Evolutionary conservation across 2,329 filamentous ascomycete species (phyloP), one percentile per base, ranked within the genome.

Genomic region (Xylariaceae sp.): DNA sequence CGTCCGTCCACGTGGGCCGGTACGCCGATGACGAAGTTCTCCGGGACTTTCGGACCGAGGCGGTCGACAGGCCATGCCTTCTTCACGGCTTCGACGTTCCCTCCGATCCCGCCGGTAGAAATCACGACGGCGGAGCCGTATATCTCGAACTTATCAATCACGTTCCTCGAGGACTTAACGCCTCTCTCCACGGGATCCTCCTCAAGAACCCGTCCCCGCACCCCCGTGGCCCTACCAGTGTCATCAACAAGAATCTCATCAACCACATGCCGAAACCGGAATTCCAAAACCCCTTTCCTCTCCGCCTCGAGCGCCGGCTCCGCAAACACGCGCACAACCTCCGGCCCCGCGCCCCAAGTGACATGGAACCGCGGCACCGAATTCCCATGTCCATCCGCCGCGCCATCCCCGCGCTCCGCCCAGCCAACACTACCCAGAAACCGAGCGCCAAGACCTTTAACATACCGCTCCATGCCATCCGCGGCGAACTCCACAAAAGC

Each of bases 1-100:
- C 80, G 76, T 2, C 82, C 82, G 58, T 85, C 82, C n/a, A 85
- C 82, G 58, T 85, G 80, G 0, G 79, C 80, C 0, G 82, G 82
- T 2, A 85, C 82, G 7, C 82, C 82, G 13, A 83, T 65, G 40
- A 85, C 80, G 57, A 85, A 83, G 56, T 71, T 72, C 56, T 78
- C 67, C 0, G 82, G 82, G 0, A 82, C 72, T 36, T 75, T 76
- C 39, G 79, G 77, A 0, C 82, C 82, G 1, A 85, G 70, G 1
- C 80, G 73, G 41, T 83, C 78, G 0, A 78, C 54, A 0, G 82
- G 82, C 82, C 82, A 85, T 1, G 71, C 73, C 37, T 75, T 73
- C 63, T 79, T 81, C 49, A 85, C 79, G 2, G 78, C 75, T 1
- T 84, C 81, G n/a, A 83, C 71, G 51, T 84, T 80, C 16, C 81